phyloP scores from a whole-genome alignment of 192 early-diverging fungal species.

The Entomortierella parvispora region DNA sequence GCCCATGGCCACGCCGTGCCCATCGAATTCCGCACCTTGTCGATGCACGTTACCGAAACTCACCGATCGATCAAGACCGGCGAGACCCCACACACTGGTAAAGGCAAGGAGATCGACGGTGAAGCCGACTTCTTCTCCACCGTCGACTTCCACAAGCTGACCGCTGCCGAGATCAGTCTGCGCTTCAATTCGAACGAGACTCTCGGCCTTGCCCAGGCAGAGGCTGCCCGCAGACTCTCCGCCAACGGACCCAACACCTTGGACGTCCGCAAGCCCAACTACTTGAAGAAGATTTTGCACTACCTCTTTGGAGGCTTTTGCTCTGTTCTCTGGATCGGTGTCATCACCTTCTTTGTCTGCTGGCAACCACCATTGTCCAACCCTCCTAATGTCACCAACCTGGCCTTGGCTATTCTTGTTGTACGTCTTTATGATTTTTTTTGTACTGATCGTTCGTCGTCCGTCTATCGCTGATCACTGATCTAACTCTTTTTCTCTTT shows the following conservation, averaged over 20 bases:
- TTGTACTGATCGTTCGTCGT: not conserved
- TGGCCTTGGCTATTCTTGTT: constrained; percentile 68
- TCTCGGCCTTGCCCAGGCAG: constrained; percentile 47
- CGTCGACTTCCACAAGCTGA: constrained; percentile 57
- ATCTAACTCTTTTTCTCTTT: not conserved
- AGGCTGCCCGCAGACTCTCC: constrained; percentile 34
- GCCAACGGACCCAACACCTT: constrained; percentile 59
- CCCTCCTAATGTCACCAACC: constrained; percentile 60
- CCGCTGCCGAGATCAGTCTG: constrained; percentile 51
- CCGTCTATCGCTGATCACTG: not conserved
- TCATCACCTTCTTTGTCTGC: constrained; percentile 74
- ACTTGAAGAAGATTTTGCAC: constrained; percentile 48
- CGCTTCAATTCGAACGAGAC: constrained; percentile 51
- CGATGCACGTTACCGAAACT: constrained; percentile 56
- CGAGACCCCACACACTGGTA: constrained; percentile 3
- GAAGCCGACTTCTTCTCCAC: constrained; percentile 52
- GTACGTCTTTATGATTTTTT: constrained; percentile 17
- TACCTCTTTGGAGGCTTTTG: constrained; percentile 82
- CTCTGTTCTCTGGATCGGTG: constrained; percentile 75
- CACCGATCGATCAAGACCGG: constrained; percentile 34
- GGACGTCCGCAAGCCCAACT: constrained; percentile 52
- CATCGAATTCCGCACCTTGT: constrained; percentile 60
- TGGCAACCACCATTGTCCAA: constrained; percentile 66
- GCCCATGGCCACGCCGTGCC: constrained; percentile 43
- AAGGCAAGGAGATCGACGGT: constrained; percentile 7